Evolutionary conservation across 2,329 filamentous ascomycete genomes (phyloP), one percentile per base, ranked within the genome.

Genomic region (Trichoderma afroharzianum): DNA sequence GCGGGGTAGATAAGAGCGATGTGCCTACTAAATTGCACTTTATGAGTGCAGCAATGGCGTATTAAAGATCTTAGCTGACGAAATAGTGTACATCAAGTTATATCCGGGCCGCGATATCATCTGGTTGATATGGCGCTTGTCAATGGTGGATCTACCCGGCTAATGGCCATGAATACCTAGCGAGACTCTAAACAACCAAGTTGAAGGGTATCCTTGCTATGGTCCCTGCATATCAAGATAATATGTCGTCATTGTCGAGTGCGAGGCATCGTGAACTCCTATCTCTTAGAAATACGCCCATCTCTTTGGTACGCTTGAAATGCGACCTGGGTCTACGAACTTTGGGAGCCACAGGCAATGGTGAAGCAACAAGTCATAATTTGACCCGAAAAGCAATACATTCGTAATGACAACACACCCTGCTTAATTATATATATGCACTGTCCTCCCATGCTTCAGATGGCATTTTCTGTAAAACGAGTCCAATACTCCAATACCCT

Each of bases 361-460:
- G 47, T 15, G 24, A 59, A 50, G 28, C 55, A 68, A 28, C 59
- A 28, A 12, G 32, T 43, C 63, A 28, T 69, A 43, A 11, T 15
- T 30, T 47, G 67, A 69, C 67, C 66, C 59, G 57, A 62, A 69
- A 33, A 69, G 57, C 39, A 53, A 62, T 39, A 39, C 55, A 69
- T 62, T 69, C 28, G 39, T 50, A 62, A 69, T 18, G 67, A 62
- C 67, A 69, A 62, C 50, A 67, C 15, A 67, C 67, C 59, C 50
- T 62, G 67, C 67, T 61, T 61, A 50, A 69, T 62, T 69, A 69
- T 61, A 33, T 59, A 62, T 62, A 69, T 62, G 67, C 67, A 53
- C 39, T 15, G 57, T 69, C 57, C 33, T 28, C 57, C 39, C 47
- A 69, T 69, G 57, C 67, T 61, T 62, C 57, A 53, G 55, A 62